Percentiles rank a stretch among this genome's conserved stretches.
These are phyloP conservation scores for Penicillium psychrofluorescens DNA, from an alignment of 495 filamentous ascomycete genomes.

Conservation along the genomic window DNA sequence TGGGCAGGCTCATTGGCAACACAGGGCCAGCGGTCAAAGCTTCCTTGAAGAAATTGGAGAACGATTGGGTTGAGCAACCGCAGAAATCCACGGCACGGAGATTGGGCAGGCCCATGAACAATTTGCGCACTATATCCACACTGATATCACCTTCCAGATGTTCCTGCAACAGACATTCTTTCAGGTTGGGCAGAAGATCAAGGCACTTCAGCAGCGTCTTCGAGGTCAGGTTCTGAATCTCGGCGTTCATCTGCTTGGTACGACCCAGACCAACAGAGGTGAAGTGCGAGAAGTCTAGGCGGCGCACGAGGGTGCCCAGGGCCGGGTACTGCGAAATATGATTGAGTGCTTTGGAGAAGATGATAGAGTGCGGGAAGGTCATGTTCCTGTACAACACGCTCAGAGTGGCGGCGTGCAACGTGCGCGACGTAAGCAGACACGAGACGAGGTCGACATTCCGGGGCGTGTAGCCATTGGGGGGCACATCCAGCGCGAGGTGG, in stretches of 20 bases:
- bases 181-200: constrained; percentile 66
- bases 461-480: constrained; percentile 67
- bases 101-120: constrained; percentile 61
- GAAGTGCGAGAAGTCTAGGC: constrained; percentile 84
- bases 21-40: constrained; percentile 32
- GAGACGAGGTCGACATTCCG: constrained; percentile 79
- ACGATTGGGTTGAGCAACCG: constrained; percentile 63
- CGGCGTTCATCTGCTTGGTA: constrained; percentile 69
- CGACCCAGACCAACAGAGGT: constrained; percentile 75
- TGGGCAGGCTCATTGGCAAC: constrained; percentile 43
- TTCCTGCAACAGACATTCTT: constrained; percentile 78
- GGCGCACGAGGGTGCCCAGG: constrained; percentile 70
- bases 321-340: constrained; percentile 62
- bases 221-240: constrained; percentile 76
- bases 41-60: constrained; percentile 55
- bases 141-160: constrained; percentile 75
- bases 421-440: constrained; percentile 67
- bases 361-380: constrained; percentile 78
- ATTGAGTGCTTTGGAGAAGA: constrained; percentile 77
- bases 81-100: constrained; percentile 72
- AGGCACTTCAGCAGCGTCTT: constrained; percentile 69
- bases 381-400: constrained; percentile 74
- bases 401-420: constrained; percentile 68
- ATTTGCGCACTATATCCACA: constrained; percentile 58
- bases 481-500: constrained; percentile 65